Evolutionary conservation across 106 monocot genomes (phyloP).

Genomic region (Posidonia australis): DNA sequence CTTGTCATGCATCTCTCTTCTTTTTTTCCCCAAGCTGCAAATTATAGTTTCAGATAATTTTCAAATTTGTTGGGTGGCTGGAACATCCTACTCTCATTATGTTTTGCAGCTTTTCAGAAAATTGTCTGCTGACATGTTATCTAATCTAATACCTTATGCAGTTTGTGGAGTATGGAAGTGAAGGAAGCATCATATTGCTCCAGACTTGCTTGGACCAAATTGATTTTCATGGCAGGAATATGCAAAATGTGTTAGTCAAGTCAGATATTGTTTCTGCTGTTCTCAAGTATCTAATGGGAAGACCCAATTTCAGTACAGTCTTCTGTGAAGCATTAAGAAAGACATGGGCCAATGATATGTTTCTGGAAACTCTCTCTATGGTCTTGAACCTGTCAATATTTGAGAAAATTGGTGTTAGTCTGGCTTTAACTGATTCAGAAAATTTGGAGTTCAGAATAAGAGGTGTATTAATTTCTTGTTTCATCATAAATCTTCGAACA

Average conservation of each 20-base stretch:
- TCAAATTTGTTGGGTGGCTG: no score
- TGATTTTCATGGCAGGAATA: conserved; percentile 22
- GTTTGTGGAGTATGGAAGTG: conserved; percentile 59
- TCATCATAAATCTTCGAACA: not conserved
- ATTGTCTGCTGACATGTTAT: not conserved
- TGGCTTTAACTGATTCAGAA: conserved; percentile 78
- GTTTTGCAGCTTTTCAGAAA: not conserved
- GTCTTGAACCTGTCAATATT: conserved; percentile 43
- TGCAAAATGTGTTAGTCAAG: conserved; percentile 22
- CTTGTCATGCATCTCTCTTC: no score
- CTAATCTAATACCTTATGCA: conserved; percentile 18
- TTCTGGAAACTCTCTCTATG: conserved; percentile 50
- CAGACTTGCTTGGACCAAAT: conserved; percentile 58
- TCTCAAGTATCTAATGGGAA: conserved; percentile 54
- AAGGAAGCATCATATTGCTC: conserved; percentile 56
- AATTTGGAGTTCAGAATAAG: conserved; percentile 34
- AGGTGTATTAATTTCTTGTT: conserved; percentile 29
- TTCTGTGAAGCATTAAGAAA: conserved; percentile 57
- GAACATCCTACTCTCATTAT: no score
- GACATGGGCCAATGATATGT: conserved; percentile 27
- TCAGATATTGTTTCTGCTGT: conserved; percentile 35
- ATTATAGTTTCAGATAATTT: no score
- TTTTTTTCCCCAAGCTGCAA: no score
- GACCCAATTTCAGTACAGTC: conserved; percentile 58
- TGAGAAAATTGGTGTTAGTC: conserved; percentile 68